Conservation (phyloP, 1,284 basidiomycete species). For the Somion occarium region DNA sequence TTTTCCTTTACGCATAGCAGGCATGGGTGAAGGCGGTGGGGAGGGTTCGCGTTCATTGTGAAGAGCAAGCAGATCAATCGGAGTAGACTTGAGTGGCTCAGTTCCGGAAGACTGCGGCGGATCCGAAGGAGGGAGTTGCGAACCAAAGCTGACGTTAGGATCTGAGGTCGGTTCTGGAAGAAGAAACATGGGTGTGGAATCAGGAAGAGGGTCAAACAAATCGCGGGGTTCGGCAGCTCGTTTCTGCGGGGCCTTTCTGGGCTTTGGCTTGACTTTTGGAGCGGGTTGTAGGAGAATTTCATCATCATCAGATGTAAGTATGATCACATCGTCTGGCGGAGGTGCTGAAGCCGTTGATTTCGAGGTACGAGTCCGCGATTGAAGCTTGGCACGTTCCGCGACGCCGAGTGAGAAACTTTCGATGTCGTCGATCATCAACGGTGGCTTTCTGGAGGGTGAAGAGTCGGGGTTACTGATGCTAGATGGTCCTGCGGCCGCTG, state of each 20-base stretch:
- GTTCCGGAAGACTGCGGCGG: slow-evolving; percentile 23
- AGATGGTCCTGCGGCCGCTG: not conserved
- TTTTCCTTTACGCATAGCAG: slow-evolving; percentile 26
- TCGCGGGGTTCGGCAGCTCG: slow-evolving; percentile 14
- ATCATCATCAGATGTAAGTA: slow-evolving; percentile 28
- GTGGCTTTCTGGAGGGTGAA: not conserved
- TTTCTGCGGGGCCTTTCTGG: slow-evolving; percentile 16
- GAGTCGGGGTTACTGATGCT: not conserved
- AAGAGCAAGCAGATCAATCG: slow-evolving; percentile 1
- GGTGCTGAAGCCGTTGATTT: slow-evolving; percentile 9
- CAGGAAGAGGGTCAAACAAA: slow-evolving; percentile 7
- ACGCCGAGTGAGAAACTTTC: slow-evolving; percentile 29
- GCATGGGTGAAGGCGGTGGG: slow-evolving; percentile 15
- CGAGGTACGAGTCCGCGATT: slow-evolving; percentile 28
- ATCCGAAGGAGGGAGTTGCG: slow-evolving; percentile 30
- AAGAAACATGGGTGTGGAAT: slow-evolving; percentile 21
- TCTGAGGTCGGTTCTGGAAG: slow-evolving; percentile 27
- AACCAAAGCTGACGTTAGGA: slow-evolving; percentile 15
- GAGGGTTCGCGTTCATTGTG: not conserved
- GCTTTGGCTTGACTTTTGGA: slow-evolving; percentile 11
- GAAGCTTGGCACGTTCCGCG: slow-evolving; percentile 43
- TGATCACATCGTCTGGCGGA: slow-evolving; percentile 22
- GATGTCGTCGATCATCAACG: not conserved
- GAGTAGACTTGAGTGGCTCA: slow-evolving; percentile 10
- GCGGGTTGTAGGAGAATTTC: slow-evolving; percentile 20